These are phyloP conservation scores for Stagonosporopsis tanaceti DNA, from an alignment of 2,329 filamentous ascomycete genomes.

Conservation along the genomic window DNA sequence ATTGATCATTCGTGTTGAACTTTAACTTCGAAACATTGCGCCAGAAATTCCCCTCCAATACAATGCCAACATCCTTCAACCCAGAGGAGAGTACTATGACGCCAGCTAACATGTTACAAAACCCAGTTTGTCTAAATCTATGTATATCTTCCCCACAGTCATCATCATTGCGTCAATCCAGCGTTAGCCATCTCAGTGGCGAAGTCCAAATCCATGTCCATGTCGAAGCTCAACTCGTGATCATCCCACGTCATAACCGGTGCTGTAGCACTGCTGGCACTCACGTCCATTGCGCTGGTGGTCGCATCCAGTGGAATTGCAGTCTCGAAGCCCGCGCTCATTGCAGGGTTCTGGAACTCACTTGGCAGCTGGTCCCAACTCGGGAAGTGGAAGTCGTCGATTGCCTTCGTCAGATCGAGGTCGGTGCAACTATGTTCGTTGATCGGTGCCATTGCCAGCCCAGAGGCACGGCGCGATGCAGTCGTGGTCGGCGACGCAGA, in stretches of 20 bases:
- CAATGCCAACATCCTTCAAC: not conserved
- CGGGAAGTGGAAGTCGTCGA: conserved; percentile 33
- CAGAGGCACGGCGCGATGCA: conserved; percentile 24
- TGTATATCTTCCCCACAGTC: not conserved
- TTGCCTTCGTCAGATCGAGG: conserved; percentile 1
- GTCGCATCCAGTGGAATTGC: conserved; percentile 26
- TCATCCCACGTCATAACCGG: conserved; percentile 42
- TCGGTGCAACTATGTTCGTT: conserved; percentile 29
- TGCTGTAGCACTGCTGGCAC: not conserved
- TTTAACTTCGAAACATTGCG: not conserved
- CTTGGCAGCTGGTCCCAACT: conserved; percentile 40
- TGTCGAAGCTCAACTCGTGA: conserved; percentile 39
- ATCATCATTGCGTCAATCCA: conserved; percentile 4
- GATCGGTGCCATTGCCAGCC: conserved; percentile 27
- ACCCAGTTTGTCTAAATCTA: not conserved
- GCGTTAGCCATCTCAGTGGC: conserved; percentile 18
- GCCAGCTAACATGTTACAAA: not conserved
- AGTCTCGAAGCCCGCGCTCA: conserved; percentile 29
- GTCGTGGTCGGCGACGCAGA: conserved; percentile 27
- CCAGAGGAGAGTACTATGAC: not conserved
- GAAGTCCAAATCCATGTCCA: conserved; percentile 42
- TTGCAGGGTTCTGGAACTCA: conserved; percentile 35
- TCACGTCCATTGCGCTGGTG: conserved; percentile 16
- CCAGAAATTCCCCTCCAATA: not conserved
- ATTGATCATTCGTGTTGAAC: not conserved